Evolutionary conservation across 2,329 filamentous ascomycete species (phyloP), one percentile per base, ranked within the genome.

Genomic region (Exophiala oligosperma): DNA sequence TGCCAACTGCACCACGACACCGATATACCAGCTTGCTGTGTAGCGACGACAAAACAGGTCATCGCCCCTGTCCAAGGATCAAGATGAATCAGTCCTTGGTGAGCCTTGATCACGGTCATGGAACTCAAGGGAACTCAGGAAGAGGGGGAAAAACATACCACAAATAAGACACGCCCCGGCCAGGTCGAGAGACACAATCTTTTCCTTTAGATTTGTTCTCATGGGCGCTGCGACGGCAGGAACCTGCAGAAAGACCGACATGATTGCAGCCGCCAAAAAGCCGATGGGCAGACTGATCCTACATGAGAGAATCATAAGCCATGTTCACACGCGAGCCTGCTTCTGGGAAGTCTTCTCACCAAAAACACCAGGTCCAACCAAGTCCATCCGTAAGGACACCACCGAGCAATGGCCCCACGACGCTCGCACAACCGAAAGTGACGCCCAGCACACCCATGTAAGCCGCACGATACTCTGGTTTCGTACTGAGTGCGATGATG

Each of bases 381-480:
- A 74, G 57, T 6, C 70, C 50, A 8, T 72, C 67, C 1, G 73
- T 74, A 14, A 75, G 70, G 0, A 64, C 68, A n/a, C 75, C 75
- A 11, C 78, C 78, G 57, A 79, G 68, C 61, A 79, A 60, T 1
- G 75, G 75, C 3, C 73, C 75, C 8, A 69, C 52, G 3, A 75
- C 72, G 4, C 72, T 74, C 1, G 72, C 68, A n/a, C 79, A 63
- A 0, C 70, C 71, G 61, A 71, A 72, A 9, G 64, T 61, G 41
- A 56, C 52, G 24, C 65, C 65, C 12, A 68, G 43, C 32, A 67
- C 26, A n/a, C 62, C 66, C 7, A 75, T 78, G 63, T 79, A 81
- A 0, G 74, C 72, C 1, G 79, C 78, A 28, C 79, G 73, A 59
- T 77, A 72, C 26, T 67, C 65, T 14, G 80, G 69, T 9, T 79